A percentile compares a stretch with the other conserved stretches of the same genome.
Evolutionary conservation across 2,329 filamentous ascomycete species (phyloP).

Genomic region (Aureobasidium sp.): DNA sequence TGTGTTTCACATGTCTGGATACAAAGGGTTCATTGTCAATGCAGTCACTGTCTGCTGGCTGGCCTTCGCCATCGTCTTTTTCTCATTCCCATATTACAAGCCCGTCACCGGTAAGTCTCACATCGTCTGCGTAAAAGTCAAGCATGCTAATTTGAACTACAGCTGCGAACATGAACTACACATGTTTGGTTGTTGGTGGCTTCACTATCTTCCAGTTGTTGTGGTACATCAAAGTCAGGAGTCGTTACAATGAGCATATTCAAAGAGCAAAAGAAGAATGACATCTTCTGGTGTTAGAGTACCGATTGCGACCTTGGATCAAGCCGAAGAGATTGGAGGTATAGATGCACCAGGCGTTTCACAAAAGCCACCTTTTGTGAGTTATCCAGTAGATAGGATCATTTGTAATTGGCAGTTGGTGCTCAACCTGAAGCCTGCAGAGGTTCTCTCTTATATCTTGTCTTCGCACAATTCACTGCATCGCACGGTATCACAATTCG

Average conservation of each 20-base stretch:
- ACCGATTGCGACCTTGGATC: too few relatives aligned
- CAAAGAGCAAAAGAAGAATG: conserved; percentile 19
- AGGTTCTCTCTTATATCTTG: too few relatives aligned
- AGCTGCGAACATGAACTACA: conserved; percentile 40
- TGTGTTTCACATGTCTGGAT: neutral
- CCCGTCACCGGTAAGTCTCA: conserved; percentile 23
- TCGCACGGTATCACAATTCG: too few relatives aligned
- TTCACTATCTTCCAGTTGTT: conserved; percentile 29
- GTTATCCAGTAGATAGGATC: too few relatives aligned
- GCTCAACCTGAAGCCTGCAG: too few relatives aligned
- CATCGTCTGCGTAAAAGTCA: neutral
- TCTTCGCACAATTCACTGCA: too few relatives aligned
- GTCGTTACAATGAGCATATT: conserved; percentile 31
- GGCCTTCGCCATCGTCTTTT: conserved; percentile 35
- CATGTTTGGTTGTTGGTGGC: conserved; percentile 38
- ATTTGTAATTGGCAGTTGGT: too few relatives aligned
- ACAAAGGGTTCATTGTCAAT: neutral
- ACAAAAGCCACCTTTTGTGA: too few relatives aligned
- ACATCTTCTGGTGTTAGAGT: neutral
- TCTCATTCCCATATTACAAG: conserved; percentile 36
- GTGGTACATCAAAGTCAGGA: conserved; percentile 38
- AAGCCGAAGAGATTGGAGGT: too few relatives aligned
- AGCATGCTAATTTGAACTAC: neutral
- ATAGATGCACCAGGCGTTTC: too few relatives aligned
- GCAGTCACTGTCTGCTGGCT: conserved; percentile 4